phyloP scores from a whole-genome alignment of 1,284 basidiomycete species.

The Cryptococcus maquisensis region DNA sequence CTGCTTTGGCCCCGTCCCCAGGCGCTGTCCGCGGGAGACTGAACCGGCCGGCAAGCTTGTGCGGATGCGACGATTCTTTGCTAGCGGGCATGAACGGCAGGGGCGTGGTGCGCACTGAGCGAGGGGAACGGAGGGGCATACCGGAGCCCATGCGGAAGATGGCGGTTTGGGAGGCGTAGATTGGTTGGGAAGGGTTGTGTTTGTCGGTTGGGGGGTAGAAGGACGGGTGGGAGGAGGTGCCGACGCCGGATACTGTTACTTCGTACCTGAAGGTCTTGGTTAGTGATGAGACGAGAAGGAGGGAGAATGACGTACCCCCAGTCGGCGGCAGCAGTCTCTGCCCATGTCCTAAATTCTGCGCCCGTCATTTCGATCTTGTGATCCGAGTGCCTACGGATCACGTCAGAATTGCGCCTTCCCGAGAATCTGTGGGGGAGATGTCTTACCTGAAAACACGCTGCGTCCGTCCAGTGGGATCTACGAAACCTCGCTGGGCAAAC shows the following conservation, averaged over 20 bases:
- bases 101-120: slow-evolving; percentile 44
- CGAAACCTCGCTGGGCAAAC: slow-evolving; percentile 55
- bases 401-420: background rate
- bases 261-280: slow-evolving; percentile 50
- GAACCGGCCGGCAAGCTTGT: slow-evolving; percentile 55
- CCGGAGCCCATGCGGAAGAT: slow-evolving; percentile 55
- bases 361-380: slow-evolving; percentile 92
- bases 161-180: slow-evolving; percentile 69
- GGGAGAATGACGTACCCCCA: slow-evolving; percentile 59
- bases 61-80: slow-evolving; percentile 27
- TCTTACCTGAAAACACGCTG: slow-evolving; percentile 54
- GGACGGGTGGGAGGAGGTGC: slow-evolving; percentile 43
- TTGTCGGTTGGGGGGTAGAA: slow-evolving; percentile 38
- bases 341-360: slow-evolving; percentile 74
- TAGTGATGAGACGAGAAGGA: slow-evolving; percentile 45
- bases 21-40: slow-evolving; percentile 48
- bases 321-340: slow-evolving; percentile 55
- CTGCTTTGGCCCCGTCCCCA: slow-evolving; percentile 35
- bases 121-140: slow-evolving; percentile 44
- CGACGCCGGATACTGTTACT: slow-evolving; percentile 46
- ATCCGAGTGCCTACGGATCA: slow-evolving; percentile 56
- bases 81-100: slow-evolving; percentile 46
- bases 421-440: slow-evolving; percentile 30
- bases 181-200: slow-evolving; percentile 23
- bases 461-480: slow-evolving; percentile 72